Evolutionary conservation across 768 basidiomycete species (phyloP).

Genomic region (Lactarius hengduanensis): DNA sequence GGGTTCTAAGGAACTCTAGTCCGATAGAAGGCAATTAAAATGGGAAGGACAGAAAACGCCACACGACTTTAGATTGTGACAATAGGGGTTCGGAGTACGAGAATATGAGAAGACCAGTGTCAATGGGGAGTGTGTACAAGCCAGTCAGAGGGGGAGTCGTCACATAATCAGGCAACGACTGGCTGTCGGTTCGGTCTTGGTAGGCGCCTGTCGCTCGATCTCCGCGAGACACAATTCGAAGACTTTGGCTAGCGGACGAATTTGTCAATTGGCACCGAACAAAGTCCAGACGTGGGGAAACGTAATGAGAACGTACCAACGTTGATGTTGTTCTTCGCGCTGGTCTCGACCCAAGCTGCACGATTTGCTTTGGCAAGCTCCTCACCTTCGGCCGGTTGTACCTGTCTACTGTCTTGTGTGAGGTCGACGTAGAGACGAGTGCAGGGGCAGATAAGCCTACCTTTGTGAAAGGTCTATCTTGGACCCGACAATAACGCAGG

Average conservation of each 20-base stretch:
- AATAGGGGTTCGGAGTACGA: slow-evolving; percentile 10
- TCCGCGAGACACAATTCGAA: slow-evolving; percentile 83
- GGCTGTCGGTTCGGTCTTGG: slow-evolving; percentile 43
- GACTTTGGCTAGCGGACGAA: slow-evolving; percentile 56
- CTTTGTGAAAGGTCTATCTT: slow-evolving; percentile 80
- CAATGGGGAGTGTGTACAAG: slow-evolving; percentile 8
- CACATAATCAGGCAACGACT: slow-evolving; percentile 58
- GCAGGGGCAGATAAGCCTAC: slow-evolving; percentile 44
- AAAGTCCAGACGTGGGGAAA: slow-evolving; percentile 1
- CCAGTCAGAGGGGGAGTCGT: slow-evolving; percentile 24
- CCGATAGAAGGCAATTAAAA: slow-evolving; percentile 22
- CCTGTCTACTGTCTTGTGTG: slow-evolving; percentile 56
- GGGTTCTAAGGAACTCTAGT: slow-evolving; percentile 24
- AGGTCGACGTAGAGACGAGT: slow-evolving; percentile 12
- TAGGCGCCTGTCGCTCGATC: slow-evolving; percentile 72
- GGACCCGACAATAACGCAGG: slow-evolving; percentile 92
- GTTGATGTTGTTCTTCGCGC: slow-evolving; percentile 83
- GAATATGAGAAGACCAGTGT: slow-evolving; percentile 15
- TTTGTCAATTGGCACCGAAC: slow-evolving; percentile 12
- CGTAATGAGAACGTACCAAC: slow-evolving; percentile 61
- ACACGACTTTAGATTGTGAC: slow-evolving; percentile 17
- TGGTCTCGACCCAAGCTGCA: slow-evolving; percentile 85
- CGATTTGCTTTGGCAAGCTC: slow-evolving; percentile 68
- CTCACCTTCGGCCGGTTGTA: slow-evolving; percentile 70
- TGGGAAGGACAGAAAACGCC: slow-evolving; percentile 13